Base-by-base conservation (phyloP, 306 rosid species). In the Lathyrus sativus region DNA sequence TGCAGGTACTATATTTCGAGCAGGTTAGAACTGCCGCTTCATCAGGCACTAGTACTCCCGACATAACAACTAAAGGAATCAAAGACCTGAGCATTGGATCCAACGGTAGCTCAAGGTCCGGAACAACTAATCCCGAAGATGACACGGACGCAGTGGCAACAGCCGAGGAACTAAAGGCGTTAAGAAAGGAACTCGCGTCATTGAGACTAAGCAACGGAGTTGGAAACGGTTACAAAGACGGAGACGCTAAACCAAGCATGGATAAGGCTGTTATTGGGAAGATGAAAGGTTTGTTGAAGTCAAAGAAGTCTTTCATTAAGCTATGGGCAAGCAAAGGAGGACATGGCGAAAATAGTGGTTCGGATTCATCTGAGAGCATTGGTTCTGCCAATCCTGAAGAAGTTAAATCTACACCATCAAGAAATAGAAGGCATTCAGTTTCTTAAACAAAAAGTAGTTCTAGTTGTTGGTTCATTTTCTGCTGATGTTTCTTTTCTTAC, bases 1-100 rank as follows among this genome's bases (percentile, higher is more conserved):
- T 95, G 84, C 99, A 95, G 81, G 91, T 95, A 69, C 88, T 95
- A 66, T 90, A 87, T 61, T 95, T 95, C 12, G 99, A 90, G 89
- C 99, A 95, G 73, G 89, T 90, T 14, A 84, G 96, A 66, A 83
- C 85, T 1, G 80, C 95, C 0, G 83, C 85, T 37, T 83, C 92
- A 56, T 95, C 99, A 0, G 99, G 99, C 49, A 79, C 89, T 64
- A 90, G 92, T 90, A 95, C 99, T 31, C 97, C 99, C 1, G 99
- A 90, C 89, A 79, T 88, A 24, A 78, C 86, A 26, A 83, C 89
- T 31, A 88, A 68, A 71, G 92, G 89, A 77, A 80, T 82, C 57
- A 88, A 81, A 80, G 96, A 90, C 48, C 78, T 85, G 65, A 85
- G 78, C 59, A 84, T 78, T 31, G 89, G 81, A 8, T 90, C 97